These are phyloP conservation scores for Brassica juncea DNA, from an alignment of 345 rosid genomes.

Conservation along the genomic window DNA sequence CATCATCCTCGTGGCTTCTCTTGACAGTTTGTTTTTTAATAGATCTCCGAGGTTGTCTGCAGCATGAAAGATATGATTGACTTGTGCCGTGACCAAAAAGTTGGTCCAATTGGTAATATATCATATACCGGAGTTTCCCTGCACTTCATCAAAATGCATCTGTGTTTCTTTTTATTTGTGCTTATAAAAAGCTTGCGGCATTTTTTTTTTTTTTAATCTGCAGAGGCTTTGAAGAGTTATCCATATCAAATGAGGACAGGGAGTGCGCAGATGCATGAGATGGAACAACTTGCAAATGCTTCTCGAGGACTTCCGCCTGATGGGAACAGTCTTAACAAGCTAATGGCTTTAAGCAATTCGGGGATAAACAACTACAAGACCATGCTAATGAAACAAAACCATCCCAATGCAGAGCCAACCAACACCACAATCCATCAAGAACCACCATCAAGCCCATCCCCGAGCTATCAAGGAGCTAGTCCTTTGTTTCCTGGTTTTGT, in stretches of 20 bases:
- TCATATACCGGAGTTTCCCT: not conserved
- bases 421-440: slow-evolving; percentile 53
- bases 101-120: slow-evolving; percentile 39
- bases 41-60: slow-evolving; percentile 42
- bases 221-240: slow-evolving; percentile 91
- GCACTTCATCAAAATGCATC: not conserved
- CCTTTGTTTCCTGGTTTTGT: slow-evolving; percentile 55
- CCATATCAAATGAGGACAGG: slow-evolving; percentile 57
- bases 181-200: not conserved
- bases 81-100: slow-evolving; percentile 57
- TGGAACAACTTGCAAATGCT: slow-evolving; percentile 72
- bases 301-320: slow-evolving; percentile 83
- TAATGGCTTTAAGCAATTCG: too few relatives aligned
- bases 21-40: not conserved
- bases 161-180: slow-evolving; percentile 6
- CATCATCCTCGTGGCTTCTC: slow-evolving; percentile 19
- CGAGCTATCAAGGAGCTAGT: slow-evolving; percentile 60
- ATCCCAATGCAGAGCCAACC: slow-evolving; percentile 65
- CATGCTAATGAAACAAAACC: slow-evolving; percentile 72
- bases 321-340: slow-evolving; percentile 63
- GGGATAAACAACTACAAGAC: too few relatives aligned
- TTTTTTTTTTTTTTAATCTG: slow-evolving; percentile 12
- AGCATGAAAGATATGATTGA: slow-evolving; percentile 69
- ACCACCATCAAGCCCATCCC: slow-evolving; percentile 16
- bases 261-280: slow-evolving; percentile 79